phyloP scores from a whole-genome alignment of 164 flowering plant genomes.

The Vitis rotundifolia region DNA sequence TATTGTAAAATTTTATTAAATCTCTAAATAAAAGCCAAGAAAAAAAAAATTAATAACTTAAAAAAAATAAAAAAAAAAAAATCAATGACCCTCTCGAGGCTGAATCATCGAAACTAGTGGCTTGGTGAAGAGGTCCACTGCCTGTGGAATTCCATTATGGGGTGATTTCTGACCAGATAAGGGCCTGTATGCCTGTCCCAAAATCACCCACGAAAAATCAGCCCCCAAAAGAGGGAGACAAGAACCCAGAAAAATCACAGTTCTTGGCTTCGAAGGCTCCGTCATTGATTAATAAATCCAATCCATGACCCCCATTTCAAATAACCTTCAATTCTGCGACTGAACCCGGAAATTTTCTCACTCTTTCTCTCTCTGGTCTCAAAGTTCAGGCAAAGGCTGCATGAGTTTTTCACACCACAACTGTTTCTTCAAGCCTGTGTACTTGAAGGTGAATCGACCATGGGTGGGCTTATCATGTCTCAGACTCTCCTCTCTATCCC shows the following conservation, averaged over 20 bases:
- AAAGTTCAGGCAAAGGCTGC: conserved; percentile 15
- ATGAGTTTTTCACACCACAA: conserved; percentile 17
- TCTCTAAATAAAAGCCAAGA: too few species aligned
- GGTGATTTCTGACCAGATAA: too few species aligned
- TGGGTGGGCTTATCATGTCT: conserved; percentile 10
- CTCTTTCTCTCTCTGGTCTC: neutral
- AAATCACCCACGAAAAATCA: too few species aligned
- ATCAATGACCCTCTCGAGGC: too few species aligned
- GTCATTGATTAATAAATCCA: neutral
- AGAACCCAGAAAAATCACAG: neutral
- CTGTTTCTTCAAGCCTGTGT: conserved; percentile 17
- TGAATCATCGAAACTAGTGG: too few species aligned
- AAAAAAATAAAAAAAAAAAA: too few species aligned
- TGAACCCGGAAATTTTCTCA: neutral
- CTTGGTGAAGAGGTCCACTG: too few species aligned
- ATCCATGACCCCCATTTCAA: neutral
- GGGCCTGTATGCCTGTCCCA: too few species aligned
- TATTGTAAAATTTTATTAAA: too few species aligned
- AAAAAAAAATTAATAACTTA: too few species aligned
- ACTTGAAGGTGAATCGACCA: conserved; percentile 18
- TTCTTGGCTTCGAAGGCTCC: neutral
- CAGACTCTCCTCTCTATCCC: neutral
- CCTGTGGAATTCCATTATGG: too few species aligned
- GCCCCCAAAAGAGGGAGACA: too few species aligned
- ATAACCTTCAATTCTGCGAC: neutral